Conservation (phyloP, 1,284 basidiomycete genomes). For the Pisolithus thermaeus region DNA sequence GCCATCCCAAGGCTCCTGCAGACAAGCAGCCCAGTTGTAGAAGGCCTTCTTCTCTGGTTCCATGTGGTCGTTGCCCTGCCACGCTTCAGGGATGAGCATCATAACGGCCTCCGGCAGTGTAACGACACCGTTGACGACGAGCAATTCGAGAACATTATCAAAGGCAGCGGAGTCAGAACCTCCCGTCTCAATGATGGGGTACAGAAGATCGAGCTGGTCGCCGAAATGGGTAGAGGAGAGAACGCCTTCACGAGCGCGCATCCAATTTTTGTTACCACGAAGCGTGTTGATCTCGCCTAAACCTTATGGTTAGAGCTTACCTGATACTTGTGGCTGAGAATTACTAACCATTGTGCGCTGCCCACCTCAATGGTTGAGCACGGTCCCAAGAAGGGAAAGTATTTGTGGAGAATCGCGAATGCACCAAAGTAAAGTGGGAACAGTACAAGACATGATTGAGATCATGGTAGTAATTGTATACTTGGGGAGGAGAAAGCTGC, state of each 20-base stretch:
- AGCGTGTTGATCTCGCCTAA: slow-evolving; percentile 95
- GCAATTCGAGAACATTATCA: slow-evolving; percentile 92
- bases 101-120: slow-evolving; percentile 93
- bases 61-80: slow-evolving; percentile 94
- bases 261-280: slow-evolving; percentile 98
- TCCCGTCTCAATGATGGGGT: slow-evolving; percentile 91
- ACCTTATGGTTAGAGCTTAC: slow-evolving; percentile 18
- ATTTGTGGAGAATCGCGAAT: slow-evolving; percentile 98
- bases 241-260: slow-evolving; percentile 92
- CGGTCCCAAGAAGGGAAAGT: slow-evolving; percentile 99
- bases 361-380: slow-evolving; percentile 97
- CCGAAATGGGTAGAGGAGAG: slow-evolving; percentile 84
- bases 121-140: slow-evolving; percentile 90
- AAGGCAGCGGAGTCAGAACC: slow-evolving; percentile 97
- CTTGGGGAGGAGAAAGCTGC: slow-evolving; percentile 91
- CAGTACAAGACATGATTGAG: slow-evolving; percentile 94
- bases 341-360: slow-evolving; percentile 91
- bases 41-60: slow-evolving; percentile 92
- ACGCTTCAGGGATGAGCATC: slow-evolving; percentile 97
- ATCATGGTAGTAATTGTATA: slow-evolving; percentile 97
- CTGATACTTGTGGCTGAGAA: slow-evolving; percentile 9
- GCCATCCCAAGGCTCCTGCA: slow-evolving; percentile 96
- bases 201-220: slow-evolving; percentile 87
- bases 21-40: slow-evolving; percentile 93
- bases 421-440: slow-evolving; percentile 96